Percentiles rank a stretch among this genome's conserved stretches.
These are phyloP conservation scores for Madurella fahalii DNA, from an alignment of 2,329 filamentous ascomycete genomes.

Conservation along the genomic window DNA sequence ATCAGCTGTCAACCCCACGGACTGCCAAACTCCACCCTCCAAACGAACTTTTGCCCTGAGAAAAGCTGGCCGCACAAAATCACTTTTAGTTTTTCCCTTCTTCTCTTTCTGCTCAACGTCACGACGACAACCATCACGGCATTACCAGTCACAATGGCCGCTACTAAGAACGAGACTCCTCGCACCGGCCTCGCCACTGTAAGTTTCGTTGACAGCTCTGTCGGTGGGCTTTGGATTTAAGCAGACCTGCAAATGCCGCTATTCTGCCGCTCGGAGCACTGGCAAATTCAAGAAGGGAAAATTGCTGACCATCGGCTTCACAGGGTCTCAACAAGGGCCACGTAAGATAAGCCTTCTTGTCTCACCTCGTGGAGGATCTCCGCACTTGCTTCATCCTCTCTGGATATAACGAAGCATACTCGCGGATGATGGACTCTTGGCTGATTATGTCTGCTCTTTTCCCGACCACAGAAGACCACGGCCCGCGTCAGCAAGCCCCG, in stretches of 20 bases:
- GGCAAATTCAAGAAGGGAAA: neutral
- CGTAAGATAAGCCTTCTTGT: constrained; percentile 47
- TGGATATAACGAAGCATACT: constrained; percentile 21
- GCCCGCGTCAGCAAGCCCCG: constrained; percentile 73
- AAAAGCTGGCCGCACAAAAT: constrained; percentile 13
- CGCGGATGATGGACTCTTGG: constrained; percentile 29
- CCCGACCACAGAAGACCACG: constrained; percentile 69
- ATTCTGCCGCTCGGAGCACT: neutral
- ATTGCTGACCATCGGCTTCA: constrained; percentile 15
- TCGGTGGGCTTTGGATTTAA: neutral
- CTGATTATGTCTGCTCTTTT: constrained; percentile 37
- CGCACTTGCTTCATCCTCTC: constrained; percentile 41
- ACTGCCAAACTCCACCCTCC: constrained; percentile 4
- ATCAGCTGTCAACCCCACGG: neutral
- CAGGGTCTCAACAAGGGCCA: constrained; percentile 58
- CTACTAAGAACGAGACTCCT: constrained; percentile 21
- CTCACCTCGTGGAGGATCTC: constrained; percentile 75
- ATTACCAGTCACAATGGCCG: constrained; percentile 23
- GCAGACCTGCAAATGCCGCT: neutral
- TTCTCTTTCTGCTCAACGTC: constrained; percentile 15
- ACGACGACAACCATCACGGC: constrained; percentile 22
- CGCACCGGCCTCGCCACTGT: constrained; percentile 21
- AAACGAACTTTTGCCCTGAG: constrained; percentile 22
- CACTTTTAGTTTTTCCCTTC: neutral
- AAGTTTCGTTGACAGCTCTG: constrained; percentile 5